These are phyloP conservation scores for Plenodomus biglobosus DNA, from an alignment of 2,329 filamentous ascomycete species.

Conservation along the genomic window DNA sequence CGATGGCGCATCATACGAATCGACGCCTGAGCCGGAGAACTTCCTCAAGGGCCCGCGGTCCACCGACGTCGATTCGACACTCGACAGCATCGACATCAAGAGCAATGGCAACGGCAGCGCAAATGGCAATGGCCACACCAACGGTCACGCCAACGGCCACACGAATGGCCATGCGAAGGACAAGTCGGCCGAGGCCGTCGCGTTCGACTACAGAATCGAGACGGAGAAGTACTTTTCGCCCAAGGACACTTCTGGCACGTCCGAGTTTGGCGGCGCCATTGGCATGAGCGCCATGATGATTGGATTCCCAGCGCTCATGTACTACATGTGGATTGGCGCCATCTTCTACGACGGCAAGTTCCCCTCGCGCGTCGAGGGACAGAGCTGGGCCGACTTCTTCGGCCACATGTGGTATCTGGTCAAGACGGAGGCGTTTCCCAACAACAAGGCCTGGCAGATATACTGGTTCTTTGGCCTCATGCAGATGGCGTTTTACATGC, in stretches of 20 bases:
- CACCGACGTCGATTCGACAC: constrained; percentile 4
- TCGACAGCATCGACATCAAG: constrained; percentile 5
- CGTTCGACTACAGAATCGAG: constrained; percentile 26
- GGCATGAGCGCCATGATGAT: constrained; percentile 86
- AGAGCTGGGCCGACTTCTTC: constrained; percentile 71
- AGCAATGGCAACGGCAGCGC: constrained; percentile 36
- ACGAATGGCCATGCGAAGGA: constrained; percentile 35
- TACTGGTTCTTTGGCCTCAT: constrained; percentile 94
- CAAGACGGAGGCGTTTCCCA: constrained; percentile 83
- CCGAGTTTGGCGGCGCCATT: constrained; percentile 85
- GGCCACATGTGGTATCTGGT: constrained; percentile 70
- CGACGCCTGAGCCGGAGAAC: constrained; percentile 41
- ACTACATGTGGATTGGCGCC: constrained; percentile 98
- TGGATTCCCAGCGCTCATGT: constrained; percentile 92
- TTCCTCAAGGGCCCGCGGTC: constrained; percentile 13
- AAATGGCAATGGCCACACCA: constrained; percentile 41
- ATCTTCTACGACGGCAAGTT: constrained; percentile 87
- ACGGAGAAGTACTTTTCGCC: constrained; percentile 40
- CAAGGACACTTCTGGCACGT: constrained; percentile 53
- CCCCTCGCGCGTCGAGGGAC: constrained; percentile 65
- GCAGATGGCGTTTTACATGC: constrained; percentile 79
- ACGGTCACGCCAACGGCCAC: constrained; percentile 22
- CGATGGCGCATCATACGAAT: constrained; percentile 33
- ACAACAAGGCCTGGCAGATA: constrained; percentile 79
- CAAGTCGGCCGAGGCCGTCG: constrained; percentile 17